Percentiles rank a stretch among this genome's conserved stretches.
These are phyloP conservation scores for Cercospora zeae-maydis DNA, from an alignment of 2,329 filamentous ascomycete species.

Conservation along the genomic window DNA sequence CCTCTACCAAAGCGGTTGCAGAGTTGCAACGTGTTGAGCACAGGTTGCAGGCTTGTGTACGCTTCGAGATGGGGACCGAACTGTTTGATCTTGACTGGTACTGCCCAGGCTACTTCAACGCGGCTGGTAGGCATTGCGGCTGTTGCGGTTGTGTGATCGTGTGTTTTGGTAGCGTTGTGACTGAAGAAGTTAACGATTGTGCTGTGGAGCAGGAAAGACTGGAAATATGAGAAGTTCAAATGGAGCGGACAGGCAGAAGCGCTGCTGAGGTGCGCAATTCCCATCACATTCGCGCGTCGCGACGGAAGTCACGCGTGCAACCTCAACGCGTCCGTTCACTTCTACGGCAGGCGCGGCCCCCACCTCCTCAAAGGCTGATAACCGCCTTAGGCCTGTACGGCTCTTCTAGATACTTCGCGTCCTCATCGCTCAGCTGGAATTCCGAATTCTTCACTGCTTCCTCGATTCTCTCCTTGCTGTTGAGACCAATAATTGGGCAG, in stretches of 20 bases:
- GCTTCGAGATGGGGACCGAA: slow-evolving; percentile 14
- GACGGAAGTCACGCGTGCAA: background rate
- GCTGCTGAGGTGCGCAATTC: too few species aligned
- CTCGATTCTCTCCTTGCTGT: slow-evolving; percentile 55
- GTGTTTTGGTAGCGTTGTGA: background rate
- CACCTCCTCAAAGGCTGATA: background rate
- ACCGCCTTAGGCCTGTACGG: slow-evolving; percentile 43
- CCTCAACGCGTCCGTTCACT: background rate
- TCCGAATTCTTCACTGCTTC: slow-evolving; percentile 52
- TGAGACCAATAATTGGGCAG: slow-evolving; percentile 60
- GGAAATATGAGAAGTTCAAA: background rate
- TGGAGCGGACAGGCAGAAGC: background rate
- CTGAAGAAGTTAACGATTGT: background rate
- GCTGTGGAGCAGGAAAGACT: background rate
- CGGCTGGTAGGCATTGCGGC: background rate
- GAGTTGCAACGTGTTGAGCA: slow-evolving; percentile 15
- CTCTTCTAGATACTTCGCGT: slow-evolving; percentile 60
- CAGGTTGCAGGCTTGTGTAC: slow-evolving; percentile 9
- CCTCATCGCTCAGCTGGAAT: slow-evolving; percentile 53
- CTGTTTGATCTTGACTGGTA: background rate
- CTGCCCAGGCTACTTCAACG: background rate
- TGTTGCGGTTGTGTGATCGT: background rate
- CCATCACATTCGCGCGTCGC: background rate
- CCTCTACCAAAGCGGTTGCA: slow-evolving; percentile 25
- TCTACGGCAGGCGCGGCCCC: background rate